Evolutionary conservation across 441 rosid species (phyloP).

Genomic region (Breynia disticha): DNA sequence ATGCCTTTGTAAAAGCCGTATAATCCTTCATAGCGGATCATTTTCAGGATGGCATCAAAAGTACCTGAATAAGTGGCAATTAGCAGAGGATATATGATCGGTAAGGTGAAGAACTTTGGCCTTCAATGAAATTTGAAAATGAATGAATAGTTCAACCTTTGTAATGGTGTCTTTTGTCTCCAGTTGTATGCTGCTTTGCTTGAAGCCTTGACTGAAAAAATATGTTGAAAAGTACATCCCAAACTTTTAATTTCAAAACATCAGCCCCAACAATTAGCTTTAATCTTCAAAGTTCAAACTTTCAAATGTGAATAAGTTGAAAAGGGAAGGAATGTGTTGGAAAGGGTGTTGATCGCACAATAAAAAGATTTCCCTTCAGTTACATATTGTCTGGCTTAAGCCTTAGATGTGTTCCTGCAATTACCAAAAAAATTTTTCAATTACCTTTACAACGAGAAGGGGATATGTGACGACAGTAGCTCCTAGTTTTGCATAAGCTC

Average conservation of each 20-base stretch:
- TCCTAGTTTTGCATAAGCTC: constrained; percentile 95
- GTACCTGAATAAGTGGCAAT: constrained; percentile 40
- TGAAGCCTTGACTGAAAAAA: constrained; percentile 68
- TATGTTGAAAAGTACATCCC: no score
- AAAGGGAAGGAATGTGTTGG: no score
- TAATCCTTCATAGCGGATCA: constrained; percentile 74
- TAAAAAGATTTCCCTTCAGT: no score
- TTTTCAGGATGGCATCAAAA: constrained; percentile 74
- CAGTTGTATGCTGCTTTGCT: constrained; percentile 65
- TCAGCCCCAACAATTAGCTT: no score
- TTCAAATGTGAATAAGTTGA: no score
- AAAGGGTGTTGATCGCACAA: no score
- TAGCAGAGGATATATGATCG: neutral
- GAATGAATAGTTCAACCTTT: constrained; percentile 35
- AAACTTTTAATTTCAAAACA: no score
- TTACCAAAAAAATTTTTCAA: neutral
- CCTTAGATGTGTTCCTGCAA: no score
- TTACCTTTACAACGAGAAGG: constrained; percentile 80
- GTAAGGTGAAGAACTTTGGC: neutral
- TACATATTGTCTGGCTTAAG: no score
- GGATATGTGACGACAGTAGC: constrained; percentile 92
- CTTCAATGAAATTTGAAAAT: neutral
- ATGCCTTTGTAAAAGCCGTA: constrained; percentile 86
- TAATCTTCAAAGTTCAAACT: no score
- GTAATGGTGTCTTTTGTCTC: constrained; percentile 69